Evolutionary conservation across 139 green algal species (phyloP).

Genomic region (Tetratostichococcus sp.): DNA sequence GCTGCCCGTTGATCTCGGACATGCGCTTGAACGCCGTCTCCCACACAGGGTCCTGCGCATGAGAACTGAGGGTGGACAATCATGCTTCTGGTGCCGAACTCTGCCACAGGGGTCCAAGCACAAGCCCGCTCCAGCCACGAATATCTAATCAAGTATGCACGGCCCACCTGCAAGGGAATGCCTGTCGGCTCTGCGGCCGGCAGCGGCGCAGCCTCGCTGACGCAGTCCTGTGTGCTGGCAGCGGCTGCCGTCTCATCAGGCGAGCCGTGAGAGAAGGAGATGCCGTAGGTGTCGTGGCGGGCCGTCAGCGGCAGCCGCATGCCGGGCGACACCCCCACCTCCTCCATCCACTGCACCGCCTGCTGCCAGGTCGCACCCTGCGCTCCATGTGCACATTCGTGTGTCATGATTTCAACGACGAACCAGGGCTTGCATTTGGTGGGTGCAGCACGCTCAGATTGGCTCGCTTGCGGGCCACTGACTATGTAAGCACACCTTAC

Average conservation of each 20-base stretch:
- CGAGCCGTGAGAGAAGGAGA: conserved; percentile 29
- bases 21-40: conserved; percentile 22
- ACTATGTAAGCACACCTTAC: too few relatives aligned
- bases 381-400: not conserved
- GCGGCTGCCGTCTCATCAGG: not conserved
- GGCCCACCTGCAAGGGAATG: conserved; percentile 11
- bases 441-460: too few relatives aligned
- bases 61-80: too few relatives aligned
- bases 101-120: too few relatives aligned
- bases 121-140: too few relatives aligned
- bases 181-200: not conserved
- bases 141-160: not conserved
- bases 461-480: too few relatives aligned
- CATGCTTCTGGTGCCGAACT: too few relatives aligned
- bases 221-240: too few relatives aligned
- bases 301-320: conserved; percentile 33
- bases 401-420: not conserved
- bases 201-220: too few relatives aligned
- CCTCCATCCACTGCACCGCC: conserved; percentile 68
- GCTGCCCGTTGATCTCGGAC: conserved; percentile 31
- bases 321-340: conserved; percentile 35
- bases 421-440: not conserved
- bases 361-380: conserved; percentile 57
- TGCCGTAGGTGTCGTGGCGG: conserved; percentile 61
- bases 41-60: conserved; percentile 35